Evolutionary conservation across 2,329 filamentous ascomycete species (phyloP).

Genomic region (Aquanectria penicillioides): DNA sequence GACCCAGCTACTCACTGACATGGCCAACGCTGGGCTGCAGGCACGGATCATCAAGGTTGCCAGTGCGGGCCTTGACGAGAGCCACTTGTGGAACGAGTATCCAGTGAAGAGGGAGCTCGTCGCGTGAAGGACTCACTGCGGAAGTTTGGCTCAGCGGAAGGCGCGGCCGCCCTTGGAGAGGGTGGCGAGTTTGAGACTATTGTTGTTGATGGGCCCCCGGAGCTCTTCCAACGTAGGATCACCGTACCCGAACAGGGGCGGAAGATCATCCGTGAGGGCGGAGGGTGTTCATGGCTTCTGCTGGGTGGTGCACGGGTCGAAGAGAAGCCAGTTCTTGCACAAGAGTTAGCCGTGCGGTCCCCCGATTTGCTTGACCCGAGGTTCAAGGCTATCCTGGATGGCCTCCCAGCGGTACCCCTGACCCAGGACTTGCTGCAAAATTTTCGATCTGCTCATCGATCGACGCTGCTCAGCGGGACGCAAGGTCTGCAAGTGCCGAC

Average conservation of each 20-base stretch:
- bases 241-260: slow-evolving; percentile 65
- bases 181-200: slow-evolving; percentile 97
- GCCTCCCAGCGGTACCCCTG: slow-evolving; percentile 34
- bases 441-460: slow-evolving; percentile 14
- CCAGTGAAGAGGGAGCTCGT: slow-evolving; percentile 60
- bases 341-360: slow-evolving; percentile 54
- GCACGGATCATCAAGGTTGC: slow-evolving; percentile 96
- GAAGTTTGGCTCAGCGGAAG: slow-evolving; percentile 74
- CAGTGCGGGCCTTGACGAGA: slow-evolving; percentile 85
- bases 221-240: slow-evolving; percentile 79
- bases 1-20: slow-evolving; percentile 78
- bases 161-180: slow-evolving; percentile 81
- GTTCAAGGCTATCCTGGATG: slow-evolving; percentile 59
- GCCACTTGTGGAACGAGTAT: slow-evolving; percentile 84
- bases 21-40: slow-evolving; percentile 81
- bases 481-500: slow-evolving; percentile 28
- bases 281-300: slow-evolving; percentile 79
- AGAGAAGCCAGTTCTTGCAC: slow-evolving; percentile 47
- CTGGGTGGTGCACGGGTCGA: slow-evolving; percentile 67
- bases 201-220: slow-evolving; percentile 80
- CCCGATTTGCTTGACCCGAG: slow-evolving; percentile 74
- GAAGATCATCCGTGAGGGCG: slow-evolving; percentile 71
- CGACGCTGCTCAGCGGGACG: not conserved
- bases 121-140: slow-evolving; percentile 64
- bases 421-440: slow-evolving; percentile 11